Evolutionary conservation across 345 rosid species (phyloP).

Genomic region (Nasturtium officinale): DNA sequence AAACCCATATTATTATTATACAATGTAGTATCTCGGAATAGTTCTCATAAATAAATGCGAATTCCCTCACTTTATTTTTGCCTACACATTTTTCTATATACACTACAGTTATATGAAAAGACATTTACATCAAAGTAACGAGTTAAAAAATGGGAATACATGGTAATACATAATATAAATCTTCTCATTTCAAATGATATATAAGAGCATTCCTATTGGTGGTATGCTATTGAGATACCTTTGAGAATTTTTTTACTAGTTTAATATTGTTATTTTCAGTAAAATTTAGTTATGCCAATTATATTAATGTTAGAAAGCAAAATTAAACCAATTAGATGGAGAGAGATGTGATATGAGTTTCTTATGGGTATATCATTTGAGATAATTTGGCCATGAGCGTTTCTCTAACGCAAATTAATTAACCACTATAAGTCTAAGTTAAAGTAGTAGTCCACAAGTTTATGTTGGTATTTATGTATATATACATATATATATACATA

Average conservation of each 20-base stretch:
- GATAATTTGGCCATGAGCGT: too few relatives aligned
- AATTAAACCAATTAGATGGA: too few relatives aligned
- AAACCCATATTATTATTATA: not conserved
- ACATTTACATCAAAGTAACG: conserved; percentile 13
- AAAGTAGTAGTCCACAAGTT: not conserved
- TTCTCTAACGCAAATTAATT: conserved; percentile 3
- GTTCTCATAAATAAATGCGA: not conserved
- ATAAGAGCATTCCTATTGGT: too few relatives aligned
- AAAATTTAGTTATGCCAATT: too few relatives aligned
- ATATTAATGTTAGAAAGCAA: too few relatives aligned
- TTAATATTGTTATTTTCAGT: too few relatives aligned
- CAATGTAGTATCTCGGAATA: not conserved
- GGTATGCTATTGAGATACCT: too few relatives aligned
- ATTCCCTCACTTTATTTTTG: not conserved
- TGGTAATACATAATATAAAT: not conserved
- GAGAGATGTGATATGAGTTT: too few relatives aligned
- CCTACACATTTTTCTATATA: conserved; percentile 2
- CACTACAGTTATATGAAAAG: not conserved
- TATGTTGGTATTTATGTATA: not conserved
- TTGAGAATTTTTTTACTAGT: too few relatives aligned
- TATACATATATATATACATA: not conserved
- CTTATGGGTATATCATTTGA: too few relatives aligned
- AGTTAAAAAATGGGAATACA: not conserved
- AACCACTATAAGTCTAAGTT: not conserved
- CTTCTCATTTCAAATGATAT: not conserved